Conservation (phyloP, 805 yeast species). For the Scheffersomyces coipomensis region DNA sequence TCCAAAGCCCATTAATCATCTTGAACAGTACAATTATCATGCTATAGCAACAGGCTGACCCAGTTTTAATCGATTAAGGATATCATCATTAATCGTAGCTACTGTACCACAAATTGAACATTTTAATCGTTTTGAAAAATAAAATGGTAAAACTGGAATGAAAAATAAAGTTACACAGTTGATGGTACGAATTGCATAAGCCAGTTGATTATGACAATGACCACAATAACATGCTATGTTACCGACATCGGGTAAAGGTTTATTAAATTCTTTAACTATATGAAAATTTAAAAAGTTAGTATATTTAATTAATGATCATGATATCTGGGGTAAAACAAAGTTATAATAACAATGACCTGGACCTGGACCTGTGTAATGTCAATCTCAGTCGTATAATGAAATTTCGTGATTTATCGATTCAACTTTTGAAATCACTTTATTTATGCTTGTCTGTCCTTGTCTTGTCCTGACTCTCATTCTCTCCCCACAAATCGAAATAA, state of each 20-base stretch:
- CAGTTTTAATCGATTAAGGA: slow-evolving; percentile 20
- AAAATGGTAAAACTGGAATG: slow-evolving; percentile 53
- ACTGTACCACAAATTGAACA: slow-evolving; percentile 52
- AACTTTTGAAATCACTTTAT: neutral
- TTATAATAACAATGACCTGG: neutral
- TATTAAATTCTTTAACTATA: slow-evolving; percentile 33
- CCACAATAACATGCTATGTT: slow-evolving; percentile 47
- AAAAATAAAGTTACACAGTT: slow-evolving; percentile 55
- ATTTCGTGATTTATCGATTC: neutral
- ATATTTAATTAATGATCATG: neutral
- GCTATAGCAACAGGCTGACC: slow-evolving; percentile 38
- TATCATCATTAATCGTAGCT: slow-evolving; percentile 24
- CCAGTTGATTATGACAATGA: slow-evolving; percentile 57
- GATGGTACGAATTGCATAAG: slow-evolving; percentile 49
- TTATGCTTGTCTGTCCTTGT: neutral
- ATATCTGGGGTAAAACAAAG: neutral
- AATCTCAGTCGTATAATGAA: neutral
- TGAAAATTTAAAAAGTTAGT: slow-evolving; percentile 8
- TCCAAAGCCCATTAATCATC: too few species aligned
- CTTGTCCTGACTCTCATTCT: neutral
- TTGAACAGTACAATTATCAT: too few species aligned
- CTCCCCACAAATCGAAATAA: neutral
- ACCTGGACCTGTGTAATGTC: neutral
- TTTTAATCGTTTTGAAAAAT: slow-evolving; percentile 49
- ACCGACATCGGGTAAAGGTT: slow-evolving; percentile 29